phyloP scores from a whole-genome alignment of 148 eudicot species.

The Silene uniflora region DNA sequence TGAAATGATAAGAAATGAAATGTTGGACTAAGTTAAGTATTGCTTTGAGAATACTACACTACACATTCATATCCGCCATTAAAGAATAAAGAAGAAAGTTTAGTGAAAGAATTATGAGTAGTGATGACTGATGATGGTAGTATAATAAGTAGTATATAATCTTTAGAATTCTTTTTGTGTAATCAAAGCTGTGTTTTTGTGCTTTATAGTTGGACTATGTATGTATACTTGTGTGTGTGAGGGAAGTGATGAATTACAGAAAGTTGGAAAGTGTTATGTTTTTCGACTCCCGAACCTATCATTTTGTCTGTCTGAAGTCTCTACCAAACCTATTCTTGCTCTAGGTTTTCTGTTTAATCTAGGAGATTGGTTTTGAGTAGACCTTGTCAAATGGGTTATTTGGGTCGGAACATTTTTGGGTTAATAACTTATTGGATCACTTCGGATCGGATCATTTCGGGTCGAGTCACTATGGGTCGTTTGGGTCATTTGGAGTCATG shows the following conservation, averaged over 20 bases:
- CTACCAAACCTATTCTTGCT: neutral
- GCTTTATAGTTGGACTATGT: slow-evolving; percentile 19
- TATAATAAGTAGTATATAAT: too few species aligned
- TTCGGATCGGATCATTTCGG: too few species aligned
- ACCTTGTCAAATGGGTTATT: too few species aligned
- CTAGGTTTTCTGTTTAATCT: too few species aligned
- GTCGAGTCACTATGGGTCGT: too few species aligned
- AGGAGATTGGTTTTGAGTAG: too few species aligned
- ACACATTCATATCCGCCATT: slow-evolving; percentile 16
- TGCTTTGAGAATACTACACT: slow-evolving; percentile 34
- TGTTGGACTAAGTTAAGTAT: slow-evolving; percentile 6
- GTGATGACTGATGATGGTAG: too few species aligned
- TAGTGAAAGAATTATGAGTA: neutral
- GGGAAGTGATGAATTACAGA: neutral
- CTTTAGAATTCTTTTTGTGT: slow-evolving; percentile 3
- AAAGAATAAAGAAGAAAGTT: too few species aligned
- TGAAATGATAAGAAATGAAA: neutral
- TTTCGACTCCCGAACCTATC: slow-evolving; percentile 1
- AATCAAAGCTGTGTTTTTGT: slow-evolving; percentile 22
- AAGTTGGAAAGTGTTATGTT: slow-evolving; percentile 8
- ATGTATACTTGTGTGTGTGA: neutral
- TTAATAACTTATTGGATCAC: too few species aligned
- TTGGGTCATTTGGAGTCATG: too few species aligned
- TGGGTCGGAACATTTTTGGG: too few species aligned
- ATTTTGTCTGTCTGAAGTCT: neutral